Evolutionary conservation across 2,329 filamentous ascomycete species (phyloP).

Genomic region (Fusarium transvaalense): DNA sequence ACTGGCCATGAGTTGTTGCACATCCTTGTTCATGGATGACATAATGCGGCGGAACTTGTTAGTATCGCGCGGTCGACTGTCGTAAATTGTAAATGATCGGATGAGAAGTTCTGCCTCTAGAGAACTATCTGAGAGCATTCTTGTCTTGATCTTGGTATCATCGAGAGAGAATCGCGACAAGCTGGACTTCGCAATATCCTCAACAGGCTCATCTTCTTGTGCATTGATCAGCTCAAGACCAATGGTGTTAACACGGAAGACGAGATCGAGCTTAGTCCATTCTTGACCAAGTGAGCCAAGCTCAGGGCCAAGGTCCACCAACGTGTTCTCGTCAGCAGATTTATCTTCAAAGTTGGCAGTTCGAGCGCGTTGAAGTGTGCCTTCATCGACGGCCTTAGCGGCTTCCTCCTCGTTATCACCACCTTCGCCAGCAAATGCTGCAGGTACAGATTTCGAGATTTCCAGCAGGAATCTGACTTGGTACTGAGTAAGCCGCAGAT

Average conservation of each 20-base stretch:
- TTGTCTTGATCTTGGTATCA: conserved; percentile 89
- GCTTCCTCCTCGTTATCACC: conserved; percentile 81
- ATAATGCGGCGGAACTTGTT: conserved; percentile 99
- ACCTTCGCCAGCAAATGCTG: conserved; percentile 77
- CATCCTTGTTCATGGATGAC: conserved; percentile 93
- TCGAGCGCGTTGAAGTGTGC: conserved; percentile 63
- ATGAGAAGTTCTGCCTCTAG: conserved; percentile 94
- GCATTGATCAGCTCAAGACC: conserved; percentile 89
- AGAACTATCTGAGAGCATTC: conserved; percentile 92
- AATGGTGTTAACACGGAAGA: conserved; percentile 89
- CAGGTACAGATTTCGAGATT: conserved; percentile 87
- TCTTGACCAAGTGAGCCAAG: conserved; percentile 75
- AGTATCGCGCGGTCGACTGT: conserved; percentile 87
- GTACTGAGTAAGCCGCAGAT: conserved; percentile 87
- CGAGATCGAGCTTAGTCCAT: conserved; percentile 94
- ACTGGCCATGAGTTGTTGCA: conserved; percentile 98
- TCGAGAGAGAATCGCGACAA: conserved; percentile 95
- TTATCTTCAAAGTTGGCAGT: conserved; percentile 53
- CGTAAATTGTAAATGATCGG: conserved; percentile 92
- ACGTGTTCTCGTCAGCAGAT: conserved; percentile 54
- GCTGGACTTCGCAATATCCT: conserved; percentile 81
- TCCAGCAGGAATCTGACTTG: conserved; percentile 92
- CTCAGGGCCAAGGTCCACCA: conserved; percentile 75
- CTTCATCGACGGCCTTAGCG: conserved; percentile 77
- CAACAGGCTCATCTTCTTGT: conserved; percentile 80